Base-by-base conservation (phyloP, 208 protist genomes). In the Wallacemonas sp. region DNA sequence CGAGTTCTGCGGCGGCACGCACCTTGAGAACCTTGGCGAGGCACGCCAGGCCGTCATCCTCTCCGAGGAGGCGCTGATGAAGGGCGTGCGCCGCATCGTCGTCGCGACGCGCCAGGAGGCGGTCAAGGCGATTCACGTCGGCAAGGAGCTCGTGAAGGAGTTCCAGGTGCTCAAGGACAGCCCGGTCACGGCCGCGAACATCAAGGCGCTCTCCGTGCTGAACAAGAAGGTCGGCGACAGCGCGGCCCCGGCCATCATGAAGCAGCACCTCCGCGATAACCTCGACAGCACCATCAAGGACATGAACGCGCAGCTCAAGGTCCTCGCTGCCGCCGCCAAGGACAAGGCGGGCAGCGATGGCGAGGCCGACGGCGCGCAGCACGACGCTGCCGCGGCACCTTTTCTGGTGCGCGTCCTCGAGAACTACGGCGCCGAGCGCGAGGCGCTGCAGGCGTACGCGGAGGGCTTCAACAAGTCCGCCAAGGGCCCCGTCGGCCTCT, bases 1-100 rank as follows among this genome's bases (percentile, higher is more conserved):
- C 27, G 98, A 99, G 87, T 98, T 99, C 78, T 99, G 98, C 83
- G 98, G 98, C 77, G 94, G 94, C 30, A 99, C 97, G 30, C 98
- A 99, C 78, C 76, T 99, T 9, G 75, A 60, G 26, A 87, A 84
- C 47, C 82, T 97, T 9, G 76, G 72, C 27, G 87, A 98, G 57
- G 90, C 94, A 16, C 74, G 96, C 47, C 36, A 74, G 56, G 98
- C 98, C 27, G 87, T 94, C 48, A 96, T 99, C 58, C 44, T 99
- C 21, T 87, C 78, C 44, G 98, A 99, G 80, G 94, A 97, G 55
- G 87, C 90, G 23, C 77, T 99, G 61, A 96, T 94, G 85, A 97
- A 97, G 71, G 93, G 90, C n/a, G 87, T 97, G 43, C 81, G 90
- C 36, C 81, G 93, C 30, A 80, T 97, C 33, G 87, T 94, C 19